Evolutionary conservation across 2,329 filamentous ascomycete species (phyloP), one percentile per base, ranked within the genome.

Genomic region (Diaporthe sp.): DNA sequence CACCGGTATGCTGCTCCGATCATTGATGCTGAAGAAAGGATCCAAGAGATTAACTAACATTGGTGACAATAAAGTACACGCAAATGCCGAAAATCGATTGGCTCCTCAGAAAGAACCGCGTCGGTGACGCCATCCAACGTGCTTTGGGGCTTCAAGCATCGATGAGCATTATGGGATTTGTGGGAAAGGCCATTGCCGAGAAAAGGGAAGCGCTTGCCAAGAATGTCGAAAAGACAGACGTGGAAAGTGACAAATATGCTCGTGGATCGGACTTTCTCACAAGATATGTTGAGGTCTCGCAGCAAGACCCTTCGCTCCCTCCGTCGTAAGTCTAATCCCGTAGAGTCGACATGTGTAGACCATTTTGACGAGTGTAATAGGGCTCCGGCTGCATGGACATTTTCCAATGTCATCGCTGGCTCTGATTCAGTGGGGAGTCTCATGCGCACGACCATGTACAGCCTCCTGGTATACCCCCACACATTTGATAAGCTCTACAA

Each of bases 401-500:
- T 81, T 60, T 82, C 82, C 13, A 75, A 78, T 42, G 75, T 78
- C 66, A 80, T 75, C 45, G 77, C 76, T 19, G 82, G 82, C 13
- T 81, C 80, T 8, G 82, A 83, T 69, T 79, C 79, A 0, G 78
- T 78, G 8, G 81, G 77, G 1, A 79, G 73, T 15, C 74, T 82
- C 15, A 81, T 84, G 75, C 74, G 76, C 9, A 82, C 81, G 2
- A 73, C 76, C 30, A 71, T 78, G 60, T 80, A 79, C 68, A 76
- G 81, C 68, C 78, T 84, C 19, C 74, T 84, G 5, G 55, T 61
- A 8, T 74, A 82, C 69, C 77, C 77, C 12, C 68, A 77, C 4
- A 79, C 78, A 1, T 52, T 81, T 10, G 40, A 78, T 2, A 77
- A 72, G 13, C 78, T 84, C 2, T 72, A 73, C n/a, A 19, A 74